Evolutionary conservation across 176 grass and related monocot species (phyloP).

Genomic region (Lolium perenne): DNA sequence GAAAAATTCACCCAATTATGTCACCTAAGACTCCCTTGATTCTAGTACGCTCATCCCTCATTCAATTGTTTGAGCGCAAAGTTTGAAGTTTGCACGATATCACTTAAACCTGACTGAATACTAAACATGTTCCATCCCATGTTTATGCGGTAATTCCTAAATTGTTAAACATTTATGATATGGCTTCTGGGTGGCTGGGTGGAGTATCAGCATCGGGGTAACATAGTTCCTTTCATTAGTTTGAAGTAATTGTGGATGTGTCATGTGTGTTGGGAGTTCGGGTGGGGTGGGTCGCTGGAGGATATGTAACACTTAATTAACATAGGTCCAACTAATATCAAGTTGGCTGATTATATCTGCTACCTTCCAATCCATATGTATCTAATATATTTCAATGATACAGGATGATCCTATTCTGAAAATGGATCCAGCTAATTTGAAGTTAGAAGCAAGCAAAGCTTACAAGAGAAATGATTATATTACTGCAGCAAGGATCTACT

Average conservation of each 20-base stretch:
- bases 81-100: slow-evolving; percentile 1
- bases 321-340: neutral
- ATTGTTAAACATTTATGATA: neutral
- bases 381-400: slow-evolving; percentile 15
- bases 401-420: slow-evolving; percentile 31
- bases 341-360: slow-evolving; percentile 20
- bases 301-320: neutral
- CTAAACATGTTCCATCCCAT: neutral
- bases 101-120: neutral
- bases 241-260: neutral
- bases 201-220: neutral
- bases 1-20: neutral
- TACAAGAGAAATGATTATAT: slow-evolving; percentile 47
- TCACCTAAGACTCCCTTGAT: neutral
- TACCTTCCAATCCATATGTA: slow-evolving; percentile 1
- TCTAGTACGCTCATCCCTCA: neutral
- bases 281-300: neutral
- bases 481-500: slow-evolving; percentile 38
- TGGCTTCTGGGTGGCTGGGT: neutral
- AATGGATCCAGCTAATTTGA: slow-evolving; percentile 42
- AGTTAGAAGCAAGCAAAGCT: slow-evolving; percentile 39
- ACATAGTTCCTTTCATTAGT: neutral
- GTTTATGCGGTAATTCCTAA: slow-evolving; percentile 18
- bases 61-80: neutral
- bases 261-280: neutral